Base-by-base conservation (phyloP, 305 asterid species). In the Salvia sclarea region DNA sequence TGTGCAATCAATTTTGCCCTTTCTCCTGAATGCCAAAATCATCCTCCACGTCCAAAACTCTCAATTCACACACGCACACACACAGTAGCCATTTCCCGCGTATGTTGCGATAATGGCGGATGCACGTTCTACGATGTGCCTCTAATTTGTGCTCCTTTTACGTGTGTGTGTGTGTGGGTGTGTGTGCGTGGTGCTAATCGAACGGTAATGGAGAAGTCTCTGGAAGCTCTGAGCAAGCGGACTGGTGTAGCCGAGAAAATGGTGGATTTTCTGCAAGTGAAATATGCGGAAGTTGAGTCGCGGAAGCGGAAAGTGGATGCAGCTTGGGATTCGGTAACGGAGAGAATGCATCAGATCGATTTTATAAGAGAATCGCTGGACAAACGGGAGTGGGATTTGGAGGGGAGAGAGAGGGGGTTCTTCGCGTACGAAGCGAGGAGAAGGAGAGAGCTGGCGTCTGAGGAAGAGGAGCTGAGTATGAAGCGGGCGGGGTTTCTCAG, bases 201-300 rank as follows among this genome's bases (percentile, higher is more conserved):
- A n/a, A n/a, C n/a, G n/a, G n/a, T n/a, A 5, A 70, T 60, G 75
- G 71, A 55, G 65, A 70, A 24, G 55, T 14, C 48, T 22, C 35
- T 31, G 16, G 70, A 50, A 44, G 68, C 38, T 43, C 33, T 75
- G 31, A 48, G 69, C 74, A 69, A 64, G 57, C 65, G 77, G 55
- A 49, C 81, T 21, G 20, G 50, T 43, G 61, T 68, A 41, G 81
- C 79, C n/a, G 80, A 55, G 44, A 66, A 48, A 17, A 55, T 72
- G 64, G 25, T 69, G 24, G 60, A 61, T 17, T 54, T 21, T 41
- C 37, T 75, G 58, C 66, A 49, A 10, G 74, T 17, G 9, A 43
- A 38, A 18, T 28, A 18, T 7, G 11, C 48, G 24, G 72, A 55
- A 43, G 38, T 18, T 2, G 65, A 72, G 28, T 58, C 48, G 0